Conservation (phyloP, 1,139 yeast genomes). For the Pichia sp. region DNA sequence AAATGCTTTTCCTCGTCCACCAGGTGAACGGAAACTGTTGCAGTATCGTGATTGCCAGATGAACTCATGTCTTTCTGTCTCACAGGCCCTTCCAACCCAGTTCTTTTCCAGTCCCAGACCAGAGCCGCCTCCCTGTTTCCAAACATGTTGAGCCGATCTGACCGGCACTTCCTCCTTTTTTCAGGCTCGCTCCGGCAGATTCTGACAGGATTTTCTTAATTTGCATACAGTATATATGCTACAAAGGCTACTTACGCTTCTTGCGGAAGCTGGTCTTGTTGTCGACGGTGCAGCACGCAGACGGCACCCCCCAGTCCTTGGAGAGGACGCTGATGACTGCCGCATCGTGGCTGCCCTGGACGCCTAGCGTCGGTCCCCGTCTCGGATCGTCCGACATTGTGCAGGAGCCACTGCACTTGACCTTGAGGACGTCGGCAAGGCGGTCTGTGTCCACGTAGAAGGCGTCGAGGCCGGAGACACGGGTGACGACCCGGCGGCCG, state of each 20-base stretch:
- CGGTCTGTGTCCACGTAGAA: constrained; percentile 62
- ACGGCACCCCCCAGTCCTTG: constrained; percentile 61
- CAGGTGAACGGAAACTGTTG: constrained; percentile 53
- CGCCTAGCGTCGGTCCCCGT: constrained; percentile 54
- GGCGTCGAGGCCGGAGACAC: constrained; percentile 63
- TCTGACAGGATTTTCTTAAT: not conserved
- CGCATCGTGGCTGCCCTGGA: constrained; percentile 86
- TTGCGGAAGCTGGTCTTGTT: constrained; percentile 58
- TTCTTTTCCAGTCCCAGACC: not conserved
- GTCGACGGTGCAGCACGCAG: constrained; percentile 59
- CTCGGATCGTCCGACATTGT: constrained; percentile 53
- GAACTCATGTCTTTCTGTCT: not conserved
- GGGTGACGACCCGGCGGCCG: constrained; percentile 78
- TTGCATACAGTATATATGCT: no score
- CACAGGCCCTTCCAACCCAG: not conserved
- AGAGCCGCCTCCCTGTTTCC: not conserved
- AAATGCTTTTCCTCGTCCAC: constrained; percentile 74
- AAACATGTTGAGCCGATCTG: not conserved
- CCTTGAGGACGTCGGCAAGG: constrained; percentile 65
- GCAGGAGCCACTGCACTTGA: constrained; percentile 85
- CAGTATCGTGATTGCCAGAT: not conserved
- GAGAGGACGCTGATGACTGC: constrained; percentile 54
- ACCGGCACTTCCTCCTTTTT: not conserved
- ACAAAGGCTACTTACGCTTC: not conserved
- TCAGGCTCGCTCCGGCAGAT: not conserved